Conservation (phyloP, 345 rosid species). For the Populus tremula region DNA sequence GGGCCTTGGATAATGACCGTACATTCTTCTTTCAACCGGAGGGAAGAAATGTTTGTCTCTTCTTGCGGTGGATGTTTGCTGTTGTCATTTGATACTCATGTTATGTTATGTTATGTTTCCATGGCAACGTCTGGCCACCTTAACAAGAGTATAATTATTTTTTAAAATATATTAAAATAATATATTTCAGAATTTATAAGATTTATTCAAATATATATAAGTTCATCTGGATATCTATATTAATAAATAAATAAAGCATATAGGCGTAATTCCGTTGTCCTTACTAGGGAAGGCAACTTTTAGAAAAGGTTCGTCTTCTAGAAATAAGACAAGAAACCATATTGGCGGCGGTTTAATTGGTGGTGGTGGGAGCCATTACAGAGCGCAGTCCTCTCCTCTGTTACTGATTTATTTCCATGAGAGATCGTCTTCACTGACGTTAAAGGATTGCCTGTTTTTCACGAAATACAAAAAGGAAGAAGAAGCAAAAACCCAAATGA, state of each 20-base stretch:
- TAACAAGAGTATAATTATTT: too few relatives aligned
- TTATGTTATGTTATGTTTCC: too few relatives aligned
- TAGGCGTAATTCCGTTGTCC: too few relatives aligned
- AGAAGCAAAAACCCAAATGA: neutral
- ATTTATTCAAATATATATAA: too few relatives aligned
- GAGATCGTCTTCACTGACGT: neutral
- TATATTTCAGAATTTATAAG: too few relatives aligned
- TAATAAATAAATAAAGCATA: too few relatives aligned
- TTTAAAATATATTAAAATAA: too few relatives aligned
- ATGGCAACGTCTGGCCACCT: too few relatives aligned
- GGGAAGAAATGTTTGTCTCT: neutral
- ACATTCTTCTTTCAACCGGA: neutral
- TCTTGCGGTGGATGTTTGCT: too few relatives aligned
- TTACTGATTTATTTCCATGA: neutral
- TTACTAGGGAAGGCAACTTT: neutral
- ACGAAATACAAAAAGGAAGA: neutral
- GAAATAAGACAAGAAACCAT: neutral
- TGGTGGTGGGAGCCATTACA: slow-evolving; percentile 1
- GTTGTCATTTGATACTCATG: too few relatives aligned
- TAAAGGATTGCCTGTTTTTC: neutral
- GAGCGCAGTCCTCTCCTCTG: neutral
- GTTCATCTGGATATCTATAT: too few relatives aligned
- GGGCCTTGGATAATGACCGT: neutral
- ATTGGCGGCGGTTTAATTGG: neutral
- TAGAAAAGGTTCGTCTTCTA: neutral